phyloP scores from a whole-genome alignment of 345 rosid species.

The Brassica incana region DNA sequence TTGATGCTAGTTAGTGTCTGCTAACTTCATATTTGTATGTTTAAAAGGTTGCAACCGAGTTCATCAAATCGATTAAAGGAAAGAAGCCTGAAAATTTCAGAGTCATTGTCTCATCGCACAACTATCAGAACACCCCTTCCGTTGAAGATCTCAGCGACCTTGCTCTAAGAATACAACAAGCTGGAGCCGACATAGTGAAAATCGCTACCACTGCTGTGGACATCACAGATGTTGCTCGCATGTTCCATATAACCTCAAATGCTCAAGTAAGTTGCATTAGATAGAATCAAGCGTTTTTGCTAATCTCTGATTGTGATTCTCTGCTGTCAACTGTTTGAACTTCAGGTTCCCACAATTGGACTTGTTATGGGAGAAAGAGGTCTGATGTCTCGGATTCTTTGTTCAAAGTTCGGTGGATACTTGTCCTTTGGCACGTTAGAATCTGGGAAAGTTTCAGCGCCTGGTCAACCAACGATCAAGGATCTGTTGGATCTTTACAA shows the following conservation, averaged over 20 bases:
- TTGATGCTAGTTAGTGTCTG: conserved; percentile 7
- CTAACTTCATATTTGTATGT: background rate
- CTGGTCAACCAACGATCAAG: conserved; percentile 87
- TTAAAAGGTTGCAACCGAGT: conserved; percentile 68
- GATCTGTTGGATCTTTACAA: conserved; percentile 78
- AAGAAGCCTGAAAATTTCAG: conserved; percentile 70
- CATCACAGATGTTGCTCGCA: conserved; percentile 80
- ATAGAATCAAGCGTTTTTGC: background rate
- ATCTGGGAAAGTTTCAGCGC: conserved; percentile 77
- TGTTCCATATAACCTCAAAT: conserved; percentile 80
- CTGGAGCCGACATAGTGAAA: conserved; percentile 93
- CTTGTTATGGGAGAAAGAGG: conserved; percentile 96
- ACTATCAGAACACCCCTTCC: conserved; percentile 80
- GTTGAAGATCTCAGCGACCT: conserved; percentile 77
- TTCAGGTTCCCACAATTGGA: conserved; percentile 85
- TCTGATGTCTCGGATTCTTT: conserved; percentile 81
- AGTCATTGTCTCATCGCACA: conserved; percentile 86
- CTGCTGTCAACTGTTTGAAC: background rate
- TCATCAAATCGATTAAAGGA: conserved; percentile 54
- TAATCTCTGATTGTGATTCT: conserved; percentile 5
- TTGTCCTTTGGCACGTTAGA: conserved; percentile 91
- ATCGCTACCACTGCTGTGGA: conserved; percentile 87
- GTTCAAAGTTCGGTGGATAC: conserved; percentile 87
- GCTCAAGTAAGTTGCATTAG: conserved; percentile 67
- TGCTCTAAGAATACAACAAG: conserved; percentile 64